Base-by-base conservation (phyloP, 1,139 yeast species). In the Schizosaccharomyces versatilis region DNA sequence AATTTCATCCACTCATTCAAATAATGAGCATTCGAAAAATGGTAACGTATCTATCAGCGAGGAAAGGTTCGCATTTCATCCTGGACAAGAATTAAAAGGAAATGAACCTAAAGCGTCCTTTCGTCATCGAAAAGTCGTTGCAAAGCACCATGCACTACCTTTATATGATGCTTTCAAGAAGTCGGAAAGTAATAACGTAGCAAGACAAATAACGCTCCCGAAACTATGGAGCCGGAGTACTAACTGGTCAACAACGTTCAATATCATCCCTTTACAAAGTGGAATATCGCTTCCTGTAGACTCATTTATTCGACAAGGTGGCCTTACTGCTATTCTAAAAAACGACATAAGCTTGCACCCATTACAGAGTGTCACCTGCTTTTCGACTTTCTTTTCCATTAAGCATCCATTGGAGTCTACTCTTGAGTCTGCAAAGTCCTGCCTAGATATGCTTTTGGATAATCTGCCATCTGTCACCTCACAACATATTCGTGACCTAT, bases 191-290 rank as follows among this genome's bases (percentile, higher is more conserved):
- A 2, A 24, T 5, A 24, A 24, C 32, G 32, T 24, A 24, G 32
- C 2, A 24, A 24, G 32, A 24, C 32, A 24, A 24, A 5, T 24
- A 24, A 24, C 32, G 32, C 32, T 24, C 32, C 32, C 32, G 32
- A 24, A 24, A 24, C 32, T 24, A 3, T 24, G 32, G 32, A 24
- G 32, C 32, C 32, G 32, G 5, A 5, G 32, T 24, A 24, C 32
- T 36, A 15, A 47, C 3, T 54, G 38, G 32, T 38, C 55, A 7
- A 39, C 36, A 9, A 54, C 55, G n/a, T 54, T 54, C 17, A 44
- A 42, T 40, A 41, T 51, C 12, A 15, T 42, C 15, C 54, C 55
- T 15, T 52, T 54, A n/a, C 17, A 19, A 15, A 24, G 3, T 15
- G 40, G 38, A 17, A n/a, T 54, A n/a, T 19, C 7, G 17, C 38